Percentiles rank a stretch among this genome's conserved stretches.
These are phyloP conservation scores for Fusarium coffeatum DNA, from an alignment of 2,329 filamentous ascomycete genomes.

Conservation along the genomic window DNA sequence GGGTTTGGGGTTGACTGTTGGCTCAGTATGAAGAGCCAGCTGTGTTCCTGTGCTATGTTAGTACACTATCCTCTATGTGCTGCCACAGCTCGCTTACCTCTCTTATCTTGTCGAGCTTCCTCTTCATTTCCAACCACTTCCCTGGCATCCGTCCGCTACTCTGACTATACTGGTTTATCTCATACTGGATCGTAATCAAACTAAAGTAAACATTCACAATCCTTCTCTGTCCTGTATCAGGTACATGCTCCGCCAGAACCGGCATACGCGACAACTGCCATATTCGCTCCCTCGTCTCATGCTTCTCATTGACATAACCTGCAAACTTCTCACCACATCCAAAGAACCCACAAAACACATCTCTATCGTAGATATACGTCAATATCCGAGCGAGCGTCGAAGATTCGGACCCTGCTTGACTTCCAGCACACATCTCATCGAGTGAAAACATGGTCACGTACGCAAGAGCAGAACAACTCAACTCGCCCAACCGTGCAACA, in stretches of 20 bases:
- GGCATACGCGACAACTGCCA: constrained; percentile 11
- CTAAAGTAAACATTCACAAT: constrained; percentile 8
- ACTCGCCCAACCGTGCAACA: background rate
- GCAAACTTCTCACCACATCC: constrained; percentile 1
- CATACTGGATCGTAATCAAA: constrained; percentile 8
- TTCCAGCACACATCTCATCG: background rate
- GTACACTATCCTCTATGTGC: rapidly evolving
- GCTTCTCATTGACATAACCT: constrained; percentile 6
- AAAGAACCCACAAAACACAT: constrained; percentile 21
- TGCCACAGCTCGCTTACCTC: background rate
- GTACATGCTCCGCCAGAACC: background rate
- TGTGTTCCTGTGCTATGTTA: background rate
- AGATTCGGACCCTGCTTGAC: background rate
- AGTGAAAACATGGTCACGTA: constrained; percentile 13
- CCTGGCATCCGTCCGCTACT: background rate
- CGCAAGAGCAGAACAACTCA: background rate
- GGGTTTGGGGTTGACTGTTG: background rate
- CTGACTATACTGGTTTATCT: constrained; percentile 20
- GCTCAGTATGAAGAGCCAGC: background rate
- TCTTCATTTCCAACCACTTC: constrained; percentile 1
- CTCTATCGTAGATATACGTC: constrained; percentile 15
- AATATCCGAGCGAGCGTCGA: constrained; percentile 3
- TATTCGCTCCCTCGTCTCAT: constrained; percentile 16
- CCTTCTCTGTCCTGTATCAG: background rate
- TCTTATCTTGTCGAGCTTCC: constrained; percentile 4